Conservation (phyloP, 169 alveolate species). For the Plasmodium gallinaceum region DNA sequence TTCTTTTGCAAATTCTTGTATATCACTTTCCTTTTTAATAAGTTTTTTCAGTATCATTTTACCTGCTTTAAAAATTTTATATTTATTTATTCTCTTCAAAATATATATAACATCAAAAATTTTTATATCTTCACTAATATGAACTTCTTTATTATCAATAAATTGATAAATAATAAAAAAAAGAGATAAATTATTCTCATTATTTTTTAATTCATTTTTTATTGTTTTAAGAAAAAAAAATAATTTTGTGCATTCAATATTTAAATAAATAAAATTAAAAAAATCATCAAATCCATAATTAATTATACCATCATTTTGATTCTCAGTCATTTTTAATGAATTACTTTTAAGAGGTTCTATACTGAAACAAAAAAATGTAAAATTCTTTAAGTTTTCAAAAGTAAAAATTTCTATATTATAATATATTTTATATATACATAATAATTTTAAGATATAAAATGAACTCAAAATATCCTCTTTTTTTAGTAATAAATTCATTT, state of each 20-base stretch:
- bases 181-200: background rate
- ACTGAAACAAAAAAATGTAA: constrained; percentile 25
- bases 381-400: constrained; percentile 5
- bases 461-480: constrained; percentile 5
- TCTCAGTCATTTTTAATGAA: background rate
- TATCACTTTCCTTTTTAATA: background rate
- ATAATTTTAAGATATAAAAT: background rate
- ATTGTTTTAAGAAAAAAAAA: constrained; percentile 9
- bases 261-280: constrained; percentile 26
- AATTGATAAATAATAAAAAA: constrained; percentile 11
- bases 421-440: constrained; percentile 24
- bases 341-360: background rate
- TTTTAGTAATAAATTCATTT: background rate
- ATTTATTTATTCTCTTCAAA: constrained; percentile 22
- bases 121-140: background rate
- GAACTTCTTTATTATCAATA: background rate
- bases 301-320: background rate
- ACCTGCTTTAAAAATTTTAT: constrained; percentile 21
- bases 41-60: constrained; percentile 5
- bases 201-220: background rate
- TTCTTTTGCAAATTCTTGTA: background rate
- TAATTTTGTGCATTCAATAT: constrained; percentile 2
- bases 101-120: constrained; percentile 20
- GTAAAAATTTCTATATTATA: constrained; percentile 3
- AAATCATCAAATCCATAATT: background rate